Evolutionary conservation across 2,329 filamentous ascomycete genomes (phyloP).

Genomic region (Tolypocladium ovalisporum): DNA sequence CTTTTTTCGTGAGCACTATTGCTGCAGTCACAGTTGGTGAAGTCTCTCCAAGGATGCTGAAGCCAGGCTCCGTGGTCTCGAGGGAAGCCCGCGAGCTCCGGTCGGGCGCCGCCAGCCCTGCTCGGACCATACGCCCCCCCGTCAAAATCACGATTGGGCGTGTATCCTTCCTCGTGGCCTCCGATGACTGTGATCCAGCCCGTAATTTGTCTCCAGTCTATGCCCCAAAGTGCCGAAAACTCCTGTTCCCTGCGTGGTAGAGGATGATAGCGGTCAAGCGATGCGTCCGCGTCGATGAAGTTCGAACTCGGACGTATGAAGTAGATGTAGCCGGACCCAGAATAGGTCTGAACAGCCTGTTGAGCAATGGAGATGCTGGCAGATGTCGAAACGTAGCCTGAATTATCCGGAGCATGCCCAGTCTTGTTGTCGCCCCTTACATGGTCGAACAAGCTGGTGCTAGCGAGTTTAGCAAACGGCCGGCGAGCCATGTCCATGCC

Average conservation of each 20-base stretch:
- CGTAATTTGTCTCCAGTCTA: background rate
- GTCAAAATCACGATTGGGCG: background rate
- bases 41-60: background rate
- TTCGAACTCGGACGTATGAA: background rate
- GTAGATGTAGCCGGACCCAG: background rate
- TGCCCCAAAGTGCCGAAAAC: background rate
- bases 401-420: background rate
- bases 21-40: background rate
- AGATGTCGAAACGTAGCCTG: background rate
- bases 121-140: background rate
- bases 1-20: background rate
- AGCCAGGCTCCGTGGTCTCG: background rate
- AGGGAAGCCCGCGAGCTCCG: background rate
- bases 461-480: background rate
- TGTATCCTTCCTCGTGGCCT: background rate
- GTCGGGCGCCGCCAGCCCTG: no score
- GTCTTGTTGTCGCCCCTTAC: background rate
- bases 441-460: background rate
- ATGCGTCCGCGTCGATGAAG: background rate
- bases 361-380: background rate
- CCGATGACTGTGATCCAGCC: background rate
- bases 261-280: background rate
- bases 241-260: background rate
- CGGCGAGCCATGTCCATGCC: background rate
- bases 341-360: background rate